These are phyloP conservation scores for Globisporangium abappressorium DNA, from an alignment of 352 stramenopile species.

Conservation along the genomic window DNA sequence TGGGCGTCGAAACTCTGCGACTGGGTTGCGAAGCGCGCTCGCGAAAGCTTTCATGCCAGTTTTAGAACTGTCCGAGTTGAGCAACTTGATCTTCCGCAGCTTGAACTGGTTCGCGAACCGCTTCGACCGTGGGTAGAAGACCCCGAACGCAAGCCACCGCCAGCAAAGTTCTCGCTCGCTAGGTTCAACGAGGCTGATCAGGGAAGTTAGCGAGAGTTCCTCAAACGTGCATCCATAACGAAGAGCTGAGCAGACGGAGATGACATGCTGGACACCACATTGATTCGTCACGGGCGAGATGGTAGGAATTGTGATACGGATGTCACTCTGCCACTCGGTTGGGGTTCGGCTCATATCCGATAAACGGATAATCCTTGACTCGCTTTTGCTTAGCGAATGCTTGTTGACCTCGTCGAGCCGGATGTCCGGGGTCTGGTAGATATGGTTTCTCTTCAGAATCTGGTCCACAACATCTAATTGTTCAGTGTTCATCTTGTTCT, in stretches of 20 bases:
- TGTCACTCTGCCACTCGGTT: not conserved
- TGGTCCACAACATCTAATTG: not conserved
- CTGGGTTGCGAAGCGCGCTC: not conserved
- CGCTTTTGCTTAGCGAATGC: not conserved
- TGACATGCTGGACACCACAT: not conserved
- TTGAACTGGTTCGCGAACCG: not conserved
- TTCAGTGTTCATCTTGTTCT: not conserved
- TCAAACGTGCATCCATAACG: not conserved
- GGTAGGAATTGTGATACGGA: not conserved
- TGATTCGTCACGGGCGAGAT: not conserved
- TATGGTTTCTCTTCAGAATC: not conserved
- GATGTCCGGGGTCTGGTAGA: not conserved
- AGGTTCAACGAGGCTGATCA: not conserved
- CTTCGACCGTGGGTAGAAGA: conserved; percentile 12
- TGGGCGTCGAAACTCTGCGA: not conserved
- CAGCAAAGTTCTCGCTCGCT: not conserved
- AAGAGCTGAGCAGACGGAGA: not conserved
- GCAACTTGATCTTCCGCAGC: not conserved
- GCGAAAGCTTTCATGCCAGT: not conserved
- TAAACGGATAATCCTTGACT: not conserved
- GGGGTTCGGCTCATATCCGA: not conserved
- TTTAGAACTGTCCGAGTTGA: not conserved
- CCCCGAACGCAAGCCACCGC: conserved; percentile 8
- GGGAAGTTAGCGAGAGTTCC: not conserved
- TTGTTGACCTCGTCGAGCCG: not conserved